Percentiles rank a stretch among this genome's conserved stretches.
These are phyloP conservation scores for Picea abies DNA, from an alignment of 83 land plant species.

Conservation along the genomic window DNA sequence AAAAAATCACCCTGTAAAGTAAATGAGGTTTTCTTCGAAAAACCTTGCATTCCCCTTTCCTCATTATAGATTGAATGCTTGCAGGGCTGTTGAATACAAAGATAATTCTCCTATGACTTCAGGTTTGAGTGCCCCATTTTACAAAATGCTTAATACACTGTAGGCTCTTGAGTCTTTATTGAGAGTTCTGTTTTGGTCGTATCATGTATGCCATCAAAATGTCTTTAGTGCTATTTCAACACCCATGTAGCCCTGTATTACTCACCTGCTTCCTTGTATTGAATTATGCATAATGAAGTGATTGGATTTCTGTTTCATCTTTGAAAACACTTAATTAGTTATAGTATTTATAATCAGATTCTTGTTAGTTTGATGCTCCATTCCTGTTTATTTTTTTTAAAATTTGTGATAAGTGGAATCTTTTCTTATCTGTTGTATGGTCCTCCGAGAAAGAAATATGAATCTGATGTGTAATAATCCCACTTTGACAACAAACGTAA, in stretches of 20 bases:
- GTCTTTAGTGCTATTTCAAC: neutral
- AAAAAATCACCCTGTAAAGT: neutral
- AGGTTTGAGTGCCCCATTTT: conserved; percentile 13
- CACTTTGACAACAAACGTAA: too few species aligned
- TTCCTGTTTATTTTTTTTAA: too few species aligned
- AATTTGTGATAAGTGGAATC: too few species aligned
- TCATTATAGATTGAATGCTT: conserved; percentile 16
- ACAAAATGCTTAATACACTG: neutral
- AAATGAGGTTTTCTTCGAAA: neutral
- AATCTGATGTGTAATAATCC: too few species aligned
- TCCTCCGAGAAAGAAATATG: too few species aligned
- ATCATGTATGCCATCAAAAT: neutral
- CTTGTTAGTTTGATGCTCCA: too few species aligned
- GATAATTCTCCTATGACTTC: conserved; percentile 13
- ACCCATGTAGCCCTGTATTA: neutral
- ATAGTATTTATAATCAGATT: too few species aligned
- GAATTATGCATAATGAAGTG: too few species aligned
- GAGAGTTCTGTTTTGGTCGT: too few species aligned
- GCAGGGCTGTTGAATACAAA: conserved; percentile 13
- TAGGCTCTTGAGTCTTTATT: neutral
- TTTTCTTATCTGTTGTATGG: too few species aligned
- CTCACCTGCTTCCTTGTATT: neutral
- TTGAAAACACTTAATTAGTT: too few species aligned
- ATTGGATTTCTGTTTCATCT: too few species aligned
- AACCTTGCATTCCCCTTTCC: neutral